These are phyloP conservation scores for Hypomontagnella submonticulosa DNA, from an alignment of 495 filamentous ascomycete species.

Conservation along the genomic window DNA sequence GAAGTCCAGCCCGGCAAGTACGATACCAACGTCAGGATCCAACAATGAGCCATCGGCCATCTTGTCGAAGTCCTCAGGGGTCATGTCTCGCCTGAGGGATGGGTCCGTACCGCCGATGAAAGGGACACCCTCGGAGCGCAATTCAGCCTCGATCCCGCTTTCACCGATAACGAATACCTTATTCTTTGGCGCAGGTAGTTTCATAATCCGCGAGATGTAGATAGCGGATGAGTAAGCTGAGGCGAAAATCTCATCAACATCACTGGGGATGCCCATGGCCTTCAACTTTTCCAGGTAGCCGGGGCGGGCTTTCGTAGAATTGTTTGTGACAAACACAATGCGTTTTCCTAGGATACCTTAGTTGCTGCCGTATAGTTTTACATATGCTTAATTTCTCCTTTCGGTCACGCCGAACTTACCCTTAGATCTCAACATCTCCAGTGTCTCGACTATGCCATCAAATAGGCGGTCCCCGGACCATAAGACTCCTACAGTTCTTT, in stretches of 20 bases:
- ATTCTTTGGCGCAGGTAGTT: slow-evolving; percentile 78
- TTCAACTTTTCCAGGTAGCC: slow-evolving; percentile 94
- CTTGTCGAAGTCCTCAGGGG: slow-evolving; percentile 77
- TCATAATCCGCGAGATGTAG: slow-evolving; percentile 93
- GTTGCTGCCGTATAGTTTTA: not conserved
- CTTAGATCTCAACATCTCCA: slow-evolving; percentile 81
- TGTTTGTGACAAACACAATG: slow-evolving; percentile 97
- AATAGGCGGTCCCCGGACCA: slow-evolving; percentile 96
- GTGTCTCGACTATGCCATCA: slow-evolving; percentile 80
- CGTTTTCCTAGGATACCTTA: slow-evolving; percentile 73
- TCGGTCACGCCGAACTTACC: slow-evolving; percentile 61
- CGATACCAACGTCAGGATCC: slow-evolving; percentile 88
- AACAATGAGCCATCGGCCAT: slow-evolving; percentile 80
- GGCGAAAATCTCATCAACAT: slow-evolving; percentile 90
- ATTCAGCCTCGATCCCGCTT: slow-evolving; percentile 88
- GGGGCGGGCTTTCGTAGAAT: slow-evolving; percentile 93
- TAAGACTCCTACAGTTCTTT: slow-evolving; percentile 78
- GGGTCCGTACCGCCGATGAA: slow-evolving; percentile 93
- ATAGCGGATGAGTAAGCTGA: slow-evolving; percentile 94
- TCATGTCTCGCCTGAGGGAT: slow-evolving; percentile 76
- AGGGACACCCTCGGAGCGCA: slow-evolving; percentile 77
- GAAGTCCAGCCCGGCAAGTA: slow-evolving; percentile 90
- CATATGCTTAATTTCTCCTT: not conserved
- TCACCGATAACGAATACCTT: slow-evolving; percentile 96
- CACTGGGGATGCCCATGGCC: slow-evolving; percentile 80